These are phyloP conservation scores for Peronospora farinosa DNA, from an alignment of 352 stramenopile species.

Conservation along the genomic window DNA sequence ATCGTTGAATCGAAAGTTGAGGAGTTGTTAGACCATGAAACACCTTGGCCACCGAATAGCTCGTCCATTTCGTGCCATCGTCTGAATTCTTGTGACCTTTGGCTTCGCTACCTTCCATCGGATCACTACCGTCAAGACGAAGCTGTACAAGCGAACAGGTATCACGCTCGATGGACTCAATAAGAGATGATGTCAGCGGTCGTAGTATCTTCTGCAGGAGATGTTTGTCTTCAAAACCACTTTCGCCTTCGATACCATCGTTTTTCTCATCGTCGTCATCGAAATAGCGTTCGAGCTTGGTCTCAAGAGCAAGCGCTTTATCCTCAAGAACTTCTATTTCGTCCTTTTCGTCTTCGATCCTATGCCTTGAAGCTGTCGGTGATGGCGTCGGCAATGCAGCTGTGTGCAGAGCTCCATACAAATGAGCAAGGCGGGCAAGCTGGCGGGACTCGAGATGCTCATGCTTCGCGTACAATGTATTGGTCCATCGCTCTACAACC, in stretches of 20 bases:
- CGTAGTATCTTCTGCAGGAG: conserved; percentile 42
- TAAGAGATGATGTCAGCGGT: conserved; percentile 40
- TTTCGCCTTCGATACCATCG: conserved; percentile 1
- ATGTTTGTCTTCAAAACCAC: conserved; percentile 21
- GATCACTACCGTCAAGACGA: conserved; percentile 11
- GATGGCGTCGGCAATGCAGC: conserved; percentile 28
- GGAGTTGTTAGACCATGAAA: conserved; percentile 71
- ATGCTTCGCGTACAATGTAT: conserved; percentile 55
- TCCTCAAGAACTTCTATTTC: conserved; percentile 16
- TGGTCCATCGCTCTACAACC: conserved; percentile 33
- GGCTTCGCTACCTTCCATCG: conserved; percentile 11
- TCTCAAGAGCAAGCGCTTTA: conserved; percentile 38
- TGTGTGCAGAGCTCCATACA: conserved; percentile 48
- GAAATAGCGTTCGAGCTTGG: conserved; percentile 60
- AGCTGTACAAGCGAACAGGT: conserved; percentile 33
- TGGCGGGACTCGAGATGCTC: conserved; percentile 50
- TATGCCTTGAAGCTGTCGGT: conserved; percentile 1
- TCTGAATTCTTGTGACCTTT: conserved; percentile 17
- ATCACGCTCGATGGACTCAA: conserved; percentile 56
- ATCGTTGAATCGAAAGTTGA: conserved; percentile 47
- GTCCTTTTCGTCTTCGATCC: conserved; percentile 12
- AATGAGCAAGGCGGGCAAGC: conserved; percentile 43
- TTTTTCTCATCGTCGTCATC: conserved; percentile 33
- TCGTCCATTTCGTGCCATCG: conserved; percentile 39
- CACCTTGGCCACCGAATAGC: conserved; percentile 64